phyloP scores from a whole-genome alignment of 176 grass and related monocot species.

The Oryza rufipogon region DNA sequence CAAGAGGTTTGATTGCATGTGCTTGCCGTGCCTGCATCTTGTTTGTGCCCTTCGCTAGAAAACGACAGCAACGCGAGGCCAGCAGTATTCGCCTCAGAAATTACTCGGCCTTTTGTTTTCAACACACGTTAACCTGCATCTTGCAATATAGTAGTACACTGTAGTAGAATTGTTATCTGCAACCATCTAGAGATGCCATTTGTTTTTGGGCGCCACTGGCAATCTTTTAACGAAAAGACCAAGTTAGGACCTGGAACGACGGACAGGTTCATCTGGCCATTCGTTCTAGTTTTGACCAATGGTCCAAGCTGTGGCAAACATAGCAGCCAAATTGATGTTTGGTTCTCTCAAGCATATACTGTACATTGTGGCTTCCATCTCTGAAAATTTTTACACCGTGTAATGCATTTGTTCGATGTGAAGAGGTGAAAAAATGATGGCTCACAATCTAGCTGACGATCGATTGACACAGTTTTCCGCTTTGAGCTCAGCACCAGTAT shows the following conservation, averaged over 20 bases:
- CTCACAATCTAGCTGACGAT: not conserved
- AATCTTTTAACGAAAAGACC: not conserved
- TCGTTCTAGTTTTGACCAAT: not conserved
- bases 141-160: not conserved
- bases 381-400: not conserved
- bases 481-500: not conserved
- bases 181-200: not conserved
- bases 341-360: not conserved
- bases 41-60: not conserved
- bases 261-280: not conserved
- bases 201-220: not conserved
- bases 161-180: not conserved
- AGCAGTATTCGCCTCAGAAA: slow-evolving; percentile 9
- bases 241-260: not conserved
- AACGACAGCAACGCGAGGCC: not conserved
- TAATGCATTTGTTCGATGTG: no score
- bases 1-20: not conserved
- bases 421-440: not conserved
- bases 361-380: not conserved
- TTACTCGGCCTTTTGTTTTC: not conserved
- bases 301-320: not conserved
- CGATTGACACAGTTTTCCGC: slow-evolving; percentile 1
- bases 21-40: not conserved
- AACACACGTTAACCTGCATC: not conserved
- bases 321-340: not conserved